Percentiles rank a stretch among this genome's conserved stretches.
These are phyloP conservation scores for Naematelia encephala DNA, from an alignment of 768 basidiomycete species.

Conservation along the genomic window DNA sequence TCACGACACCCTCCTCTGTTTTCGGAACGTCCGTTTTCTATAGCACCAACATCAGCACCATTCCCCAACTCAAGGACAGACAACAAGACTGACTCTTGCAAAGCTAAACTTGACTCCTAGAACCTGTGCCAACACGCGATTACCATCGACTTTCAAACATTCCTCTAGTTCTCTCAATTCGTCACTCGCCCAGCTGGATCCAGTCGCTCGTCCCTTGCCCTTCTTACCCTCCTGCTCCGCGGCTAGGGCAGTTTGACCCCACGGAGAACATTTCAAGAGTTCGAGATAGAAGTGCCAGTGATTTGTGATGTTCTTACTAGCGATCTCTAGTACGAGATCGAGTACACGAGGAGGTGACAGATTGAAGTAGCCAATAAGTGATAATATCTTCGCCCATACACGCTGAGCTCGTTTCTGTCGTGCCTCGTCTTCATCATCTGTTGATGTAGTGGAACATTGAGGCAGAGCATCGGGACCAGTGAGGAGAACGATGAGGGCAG, in stretches of 20 bases:
- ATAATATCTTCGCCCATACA: conserved; percentile 51
- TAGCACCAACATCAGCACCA: not conserved
- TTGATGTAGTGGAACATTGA: conserved; percentile 9
- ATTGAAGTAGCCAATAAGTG: conserved; percentile 74
- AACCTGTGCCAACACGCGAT: conserved; percentile 63
- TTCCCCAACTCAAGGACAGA: not conserved
- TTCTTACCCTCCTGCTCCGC: conserved; percentile 42
- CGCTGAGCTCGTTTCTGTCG: conserved; percentile 28
- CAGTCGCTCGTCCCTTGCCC: conserved; percentile 36
- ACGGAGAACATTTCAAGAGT: conserved; percentile 79
- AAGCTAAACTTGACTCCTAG: conserved; percentile 95
- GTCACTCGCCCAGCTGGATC: conserved; percentile 28
- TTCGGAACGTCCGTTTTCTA: not conserved
- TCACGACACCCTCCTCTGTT: not conserved
- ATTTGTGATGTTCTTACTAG: conserved; percentile 72
- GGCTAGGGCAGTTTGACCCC: conserved; percentile 54
- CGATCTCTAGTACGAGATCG: conserved; percentile 87
- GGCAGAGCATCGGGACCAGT: conserved; percentile 54
- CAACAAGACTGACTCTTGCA: conserved; percentile 71
- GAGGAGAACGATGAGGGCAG: conserved; percentile 82
- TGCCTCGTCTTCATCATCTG: conserved; percentile 9
- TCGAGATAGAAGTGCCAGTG: conserved; percentile 88
- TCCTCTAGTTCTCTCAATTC: conserved; percentile 35
- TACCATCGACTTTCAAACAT: conserved; percentile 47
- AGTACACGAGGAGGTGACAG: conserved; percentile 90